These are phyloP conservation scores for Epichloe hybrida DNA, from an alignment of 2,329 filamentous ascomycete species.

Conservation along the genomic window DNA sequence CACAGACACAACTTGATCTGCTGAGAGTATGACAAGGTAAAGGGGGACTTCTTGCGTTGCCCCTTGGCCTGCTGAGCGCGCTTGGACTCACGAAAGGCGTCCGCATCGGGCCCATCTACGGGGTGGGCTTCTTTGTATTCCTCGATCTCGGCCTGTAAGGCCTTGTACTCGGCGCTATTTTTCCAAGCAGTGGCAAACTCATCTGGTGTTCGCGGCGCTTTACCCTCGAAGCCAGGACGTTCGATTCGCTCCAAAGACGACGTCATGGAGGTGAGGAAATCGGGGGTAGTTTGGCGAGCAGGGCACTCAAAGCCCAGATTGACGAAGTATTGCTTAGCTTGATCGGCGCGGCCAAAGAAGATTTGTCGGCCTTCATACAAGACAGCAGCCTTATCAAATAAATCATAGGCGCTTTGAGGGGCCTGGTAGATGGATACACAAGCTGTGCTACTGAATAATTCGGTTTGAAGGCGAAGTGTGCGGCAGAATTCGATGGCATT, in stretches of 20 bases:
- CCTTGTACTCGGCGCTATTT: conserved; percentile 36
- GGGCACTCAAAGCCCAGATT: conserved; percentile 55
- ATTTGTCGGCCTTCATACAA: conserved; percentile 49
- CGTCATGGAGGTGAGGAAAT: conserved; percentile 62
- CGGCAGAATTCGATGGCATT: conserved; percentile 65
- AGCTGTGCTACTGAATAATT: conserved; percentile 52
- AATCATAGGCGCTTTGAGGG: conserved; percentile 49
- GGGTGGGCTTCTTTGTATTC: conserved; percentile 40
- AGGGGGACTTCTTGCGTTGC: conserved; percentile 56
- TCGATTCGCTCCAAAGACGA: conserved; percentile 41
- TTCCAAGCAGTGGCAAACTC: conserved; percentile 48
- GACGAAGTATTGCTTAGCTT: conserved; percentile 52
- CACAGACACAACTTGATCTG: conserved; percentile 69
- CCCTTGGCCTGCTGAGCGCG: conserved; percentile 40
- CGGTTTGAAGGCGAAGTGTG: conserved; percentile 53
- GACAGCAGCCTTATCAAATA: conserved; percentile 45
- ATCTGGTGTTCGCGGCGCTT: conserved; percentile 44
- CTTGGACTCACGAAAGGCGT: conserved; percentile 41
- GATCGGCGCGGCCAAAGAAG: conserved; percentile 46
- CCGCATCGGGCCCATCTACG: conserved; percentile 40
- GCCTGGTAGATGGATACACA: conserved; percentile 65
- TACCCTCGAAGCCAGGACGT: conserved; percentile 41
- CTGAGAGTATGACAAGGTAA: conserved; percentile 62
- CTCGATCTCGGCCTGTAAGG: conserved; percentile 40
- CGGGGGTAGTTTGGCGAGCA: conserved; percentile 50